Percentiles rank a stretch among this genome's conserved stretches.
phyloP scores from a whole-genome alignment of 1,284 basidiomycete genomes.

The Cutaneotrichosporon spelunceum region DNA sequence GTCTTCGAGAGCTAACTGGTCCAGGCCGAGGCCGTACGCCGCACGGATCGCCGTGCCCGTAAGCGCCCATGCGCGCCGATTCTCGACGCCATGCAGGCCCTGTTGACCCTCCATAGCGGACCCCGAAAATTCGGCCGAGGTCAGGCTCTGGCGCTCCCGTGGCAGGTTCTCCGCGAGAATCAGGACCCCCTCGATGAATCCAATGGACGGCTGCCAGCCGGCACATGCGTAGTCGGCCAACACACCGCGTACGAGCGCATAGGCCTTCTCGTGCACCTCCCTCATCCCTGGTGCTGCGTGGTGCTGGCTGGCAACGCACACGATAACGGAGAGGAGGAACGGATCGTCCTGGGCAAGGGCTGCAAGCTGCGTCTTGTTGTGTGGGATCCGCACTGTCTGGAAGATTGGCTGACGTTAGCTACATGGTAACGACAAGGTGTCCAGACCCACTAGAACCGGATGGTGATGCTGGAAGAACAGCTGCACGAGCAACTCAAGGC shows the following conservation, averaged over 20 bases:
- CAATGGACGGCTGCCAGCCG: conserved; percentile 48
- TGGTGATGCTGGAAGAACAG: conserved; percentile 49
- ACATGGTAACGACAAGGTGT: not conserved
- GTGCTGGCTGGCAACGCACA: conserved; percentile 49
- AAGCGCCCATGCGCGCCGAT: conserved; percentile 51
- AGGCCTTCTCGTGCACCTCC: conserved; percentile 40
- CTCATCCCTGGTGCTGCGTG: conserved; percentile 33
- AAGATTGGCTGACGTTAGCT: conserved; percentile 45
- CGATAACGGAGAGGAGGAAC: conserved; percentile 48
- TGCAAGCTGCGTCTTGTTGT: conserved; percentile 41
- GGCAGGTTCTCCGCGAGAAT: conserved; percentile 50
- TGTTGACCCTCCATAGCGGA: conserved; percentile 27
- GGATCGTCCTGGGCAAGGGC: conserved; percentile 44
- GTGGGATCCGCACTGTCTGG: conserved; percentile 48
- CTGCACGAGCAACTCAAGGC: conserved; percentile 40
- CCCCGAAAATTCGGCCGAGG: conserved; percentile 24
- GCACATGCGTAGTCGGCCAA: conserved; percentile 46
- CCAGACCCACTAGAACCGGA: conserved; percentile 43
- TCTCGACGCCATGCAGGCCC: conserved; percentile 47
- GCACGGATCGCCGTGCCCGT: conserved; percentile 51
- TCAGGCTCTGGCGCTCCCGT: conserved; percentile 23
- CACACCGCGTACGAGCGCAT: conserved; percentile 41
- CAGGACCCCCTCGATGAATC: conserved; percentile 52
- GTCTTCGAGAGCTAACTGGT: conserved; percentile 45
- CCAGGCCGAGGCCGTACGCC: conserved; percentile 48